phyloP scores from a whole-genome alignment of 306 rosid species.

The Fragaria nilgerrensis region DNA sequence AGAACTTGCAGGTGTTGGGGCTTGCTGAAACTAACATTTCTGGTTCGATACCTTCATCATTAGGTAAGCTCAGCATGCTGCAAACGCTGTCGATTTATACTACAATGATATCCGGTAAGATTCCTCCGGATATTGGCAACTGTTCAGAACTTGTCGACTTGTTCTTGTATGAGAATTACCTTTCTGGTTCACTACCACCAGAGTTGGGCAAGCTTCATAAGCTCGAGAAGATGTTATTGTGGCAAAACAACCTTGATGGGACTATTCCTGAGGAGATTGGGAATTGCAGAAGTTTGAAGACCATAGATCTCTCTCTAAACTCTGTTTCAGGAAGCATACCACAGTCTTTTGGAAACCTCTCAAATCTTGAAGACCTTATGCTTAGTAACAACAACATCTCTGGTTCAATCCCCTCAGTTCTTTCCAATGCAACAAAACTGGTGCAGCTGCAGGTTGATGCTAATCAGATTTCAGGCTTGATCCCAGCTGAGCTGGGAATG shows the following conservation, averaged over 20 bases:
- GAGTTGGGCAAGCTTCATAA: conserved; percentile 70
- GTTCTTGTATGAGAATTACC: conserved; percentile 66
- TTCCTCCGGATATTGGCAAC: conserved; percentile 81
- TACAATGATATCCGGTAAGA: conserved; percentile 68
- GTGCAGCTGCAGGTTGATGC: conserved; percentile 77
- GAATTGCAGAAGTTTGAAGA: conserved; percentile 55
- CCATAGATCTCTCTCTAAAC: conserved; percentile 66
- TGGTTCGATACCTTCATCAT: conserved; percentile 62
- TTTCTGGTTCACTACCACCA: conserved; percentile 63
- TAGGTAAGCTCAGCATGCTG: conserved; percentile 59
- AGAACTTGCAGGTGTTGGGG: conserved; percentile 58
- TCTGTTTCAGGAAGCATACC: conserved; percentile 74
- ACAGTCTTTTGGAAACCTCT: conserved; percentile 54
- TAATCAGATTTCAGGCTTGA: conserved; percentile 67
- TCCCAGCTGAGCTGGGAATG: conserved; percentile 67
- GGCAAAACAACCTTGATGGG: conserved; percentile 71
- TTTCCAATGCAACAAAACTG: conserved; percentile 60
- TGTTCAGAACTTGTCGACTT: conserved; percentile 80
- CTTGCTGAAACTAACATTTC: conserved; percentile 77
- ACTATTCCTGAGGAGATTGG: conserved; percentile 73
- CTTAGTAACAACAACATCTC: conserved; percentile 76
- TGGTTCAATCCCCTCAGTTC: conserved; percentile 62
- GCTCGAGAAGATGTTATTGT: conserved; percentile 67
- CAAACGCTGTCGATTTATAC: conserved; percentile 72
- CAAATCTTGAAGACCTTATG: conserved; percentile 80